Conservation (phyloP, 2,329 filamentous ascomycete species). For the Pseudofabraea citricarpa region DNA sequence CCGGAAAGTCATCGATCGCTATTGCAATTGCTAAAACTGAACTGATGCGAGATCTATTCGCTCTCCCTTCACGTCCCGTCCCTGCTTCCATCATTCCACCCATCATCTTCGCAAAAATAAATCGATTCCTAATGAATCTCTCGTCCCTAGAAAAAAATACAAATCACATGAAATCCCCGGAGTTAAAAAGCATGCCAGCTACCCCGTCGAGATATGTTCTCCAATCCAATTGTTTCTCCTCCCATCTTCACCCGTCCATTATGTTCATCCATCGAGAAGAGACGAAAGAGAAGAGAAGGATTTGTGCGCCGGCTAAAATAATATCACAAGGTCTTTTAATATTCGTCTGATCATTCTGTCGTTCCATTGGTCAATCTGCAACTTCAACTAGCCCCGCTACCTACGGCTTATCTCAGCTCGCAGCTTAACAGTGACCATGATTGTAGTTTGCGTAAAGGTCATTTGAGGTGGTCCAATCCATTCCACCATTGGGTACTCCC, state of each 20-base stretch:
- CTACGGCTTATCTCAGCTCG: neutral
- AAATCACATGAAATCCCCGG: constrained; percentile 15
- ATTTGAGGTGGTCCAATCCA: constrained; percentile 21
- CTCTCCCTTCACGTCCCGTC: no score
- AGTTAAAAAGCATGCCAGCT: constrained; percentile 11
- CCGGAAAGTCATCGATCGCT: no score
- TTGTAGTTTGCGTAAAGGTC: constrained; percentile 19
- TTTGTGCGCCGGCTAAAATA: constrained; percentile 16
- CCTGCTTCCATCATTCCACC: no score
- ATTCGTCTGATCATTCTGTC: constrained; percentile 5
- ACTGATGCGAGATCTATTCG: no score
- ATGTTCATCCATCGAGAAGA: constrained; percentile 7
- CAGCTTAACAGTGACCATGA: constrained; percentile 4
- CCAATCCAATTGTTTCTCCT: constrained; percentile 2
- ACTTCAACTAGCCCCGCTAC: constrained; percentile 17
- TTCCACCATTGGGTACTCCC: constrained; percentile 7
- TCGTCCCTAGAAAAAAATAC: constrained; percentile 7
- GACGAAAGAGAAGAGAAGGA: constrained; percentile 4
- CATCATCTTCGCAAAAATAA: no score
- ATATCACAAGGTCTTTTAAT: constrained; percentile 17
- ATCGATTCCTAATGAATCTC: no score
- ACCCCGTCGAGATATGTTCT: constrained; percentile 20
- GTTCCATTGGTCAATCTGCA: constrained; percentile 8
- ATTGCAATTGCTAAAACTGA: no score
- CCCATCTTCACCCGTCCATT: constrained; percentile 2